These are phyloP conservation scores for Farysia itapuensis DNA, from an alignment of 1,284 basidiomycete species.

Conservation along the genomic window DNA sequence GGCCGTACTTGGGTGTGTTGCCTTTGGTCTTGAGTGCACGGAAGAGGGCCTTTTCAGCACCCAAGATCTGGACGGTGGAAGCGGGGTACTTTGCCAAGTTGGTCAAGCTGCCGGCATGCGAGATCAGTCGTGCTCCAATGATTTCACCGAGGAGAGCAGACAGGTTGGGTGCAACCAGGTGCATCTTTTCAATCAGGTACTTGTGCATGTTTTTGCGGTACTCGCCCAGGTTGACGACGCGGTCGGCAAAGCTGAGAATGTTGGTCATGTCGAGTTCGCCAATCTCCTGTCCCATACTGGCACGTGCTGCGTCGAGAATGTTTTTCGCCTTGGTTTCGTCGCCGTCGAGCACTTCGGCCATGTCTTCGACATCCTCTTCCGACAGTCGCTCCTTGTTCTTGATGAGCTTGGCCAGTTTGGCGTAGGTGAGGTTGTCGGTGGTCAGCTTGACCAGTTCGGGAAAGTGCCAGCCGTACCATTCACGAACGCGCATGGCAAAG, in stretches of 20 bases:
- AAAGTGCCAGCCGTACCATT: conserved; percentile 99
- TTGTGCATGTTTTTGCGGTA: conserved; percentile 89
- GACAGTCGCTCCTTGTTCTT: conserved; percentile 73
- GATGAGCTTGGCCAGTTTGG: conserved; percentile 82
- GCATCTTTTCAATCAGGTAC: conserved; percentile 97
- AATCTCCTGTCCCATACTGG: conserved; percentile 92
- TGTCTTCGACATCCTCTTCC: conserved; percentile 74
- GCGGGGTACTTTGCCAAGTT: conserved; percentile 98
- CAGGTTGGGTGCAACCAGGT: conserved; percentile 86
- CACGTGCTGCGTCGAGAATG: conserved; percentile 87
- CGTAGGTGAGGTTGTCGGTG: conserved; percentile 93
- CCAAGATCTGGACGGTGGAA: conserved; percentile 95
- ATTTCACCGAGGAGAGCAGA: conserved; percentile 93
- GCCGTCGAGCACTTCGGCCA: conserved; percentile 82
- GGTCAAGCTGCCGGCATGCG: conserved; percentile 94
- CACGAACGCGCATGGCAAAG: conserved; percentile 95
- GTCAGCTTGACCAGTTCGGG: conserved; percentile 94
- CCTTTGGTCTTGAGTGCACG: conserved; percentile 97
- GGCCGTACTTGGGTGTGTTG: conserved; percentile 85
- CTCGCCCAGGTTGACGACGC: conserved; percentile 87
- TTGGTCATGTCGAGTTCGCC: conserved; percentile 94
- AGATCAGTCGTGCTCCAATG: conserved; percentile 91
- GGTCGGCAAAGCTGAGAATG: conserved; percentile 86
- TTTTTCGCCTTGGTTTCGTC: conserved; percentile 87
- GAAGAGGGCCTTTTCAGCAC: conserved; percentile 98